Evolutionary conservation across 352 stramenopile species (phyloP).

Genomic region (Globisporangium lucens): DNA sequence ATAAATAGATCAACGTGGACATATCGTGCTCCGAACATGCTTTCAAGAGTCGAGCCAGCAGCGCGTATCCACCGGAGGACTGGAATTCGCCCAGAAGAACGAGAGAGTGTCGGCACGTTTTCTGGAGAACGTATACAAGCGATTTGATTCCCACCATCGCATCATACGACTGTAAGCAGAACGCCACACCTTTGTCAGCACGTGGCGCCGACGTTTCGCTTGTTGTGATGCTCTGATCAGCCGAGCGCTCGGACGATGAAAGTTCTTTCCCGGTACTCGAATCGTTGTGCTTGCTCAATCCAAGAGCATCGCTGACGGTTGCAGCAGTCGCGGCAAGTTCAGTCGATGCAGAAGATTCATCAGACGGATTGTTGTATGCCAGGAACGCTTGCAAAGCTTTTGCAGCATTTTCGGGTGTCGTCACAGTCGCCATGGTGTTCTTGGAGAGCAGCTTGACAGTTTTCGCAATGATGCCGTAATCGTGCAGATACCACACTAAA

Average conservation of each 20-base stretch:
- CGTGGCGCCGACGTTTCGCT: not conserved
- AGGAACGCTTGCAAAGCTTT: conserved; percentile 27
- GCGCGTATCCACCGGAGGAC: conserved; percentile 52
- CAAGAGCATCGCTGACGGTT: conserved; percentile 67
- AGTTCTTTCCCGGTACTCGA: not conserved
- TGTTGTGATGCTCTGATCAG: not conserved
- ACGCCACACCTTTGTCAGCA: conserved; percentile 15
- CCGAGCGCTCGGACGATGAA: not conserved
- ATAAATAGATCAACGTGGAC: conserved; percentile 44
- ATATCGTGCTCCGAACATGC: conserved; percentile 38
- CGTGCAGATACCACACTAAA: conserved; percentile 75
- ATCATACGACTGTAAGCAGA: conserved; percentile 46
- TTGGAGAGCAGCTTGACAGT: conserved; percentile 43
- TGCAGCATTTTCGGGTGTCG: conserved; percentile 29
- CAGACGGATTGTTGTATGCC: not conserved
- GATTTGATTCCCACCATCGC: conserved; percentile 45
- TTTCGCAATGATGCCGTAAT: conserved; percentile 49
- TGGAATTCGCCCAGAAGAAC: conserved; percentile 70
- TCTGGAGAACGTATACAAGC: conserved; percentile 60
- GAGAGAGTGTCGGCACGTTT: conserved; percentile 54
- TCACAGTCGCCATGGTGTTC: conserved; percentile 32
- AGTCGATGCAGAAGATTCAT: not conserved
- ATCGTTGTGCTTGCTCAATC: conserved; percentile 29
- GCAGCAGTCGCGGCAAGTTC: conserved; percentile 24
- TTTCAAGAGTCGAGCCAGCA: conserved; percentile 45